Evolutionary conservation across 192 early-diverging fungal species (phyloP), one percentile per base, ranked within the genome.

Genomic region (Phycomyces blakesleeanus): DNA sequence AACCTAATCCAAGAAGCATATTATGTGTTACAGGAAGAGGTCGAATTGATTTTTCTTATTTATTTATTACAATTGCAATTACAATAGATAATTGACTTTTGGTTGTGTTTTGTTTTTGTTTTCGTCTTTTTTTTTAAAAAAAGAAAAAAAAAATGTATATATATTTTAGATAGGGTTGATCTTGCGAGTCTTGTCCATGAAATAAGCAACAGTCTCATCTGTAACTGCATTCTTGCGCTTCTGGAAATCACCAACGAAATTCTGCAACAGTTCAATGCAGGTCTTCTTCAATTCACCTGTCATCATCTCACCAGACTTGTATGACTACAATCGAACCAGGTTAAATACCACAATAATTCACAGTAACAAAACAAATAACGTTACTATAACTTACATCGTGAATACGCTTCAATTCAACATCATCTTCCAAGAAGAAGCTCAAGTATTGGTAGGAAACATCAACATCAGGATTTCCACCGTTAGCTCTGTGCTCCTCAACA

Each of bases 361-460:
- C 40, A 6, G 40, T n/a, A n/a, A n/a, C 29, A 7, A 7, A 5
- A 34, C 29, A 2, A 34, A 5, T 34, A 34, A 7, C 2, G 3
- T 7, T 7, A n/a, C 22, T 21, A 6, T 12, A 54, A 64, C 55
- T 65, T 69, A 78, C 78, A 24, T 74, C 78, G 22, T 87, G 75
- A 62, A 97, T 83, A 18, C 69, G 64, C 0, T 61, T 79, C 26
- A 98, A 67, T 77, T 95, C 94, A 40, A 81, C 90, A 79, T 98
- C 97, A 74, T 96, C 92, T 0, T 98, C 93, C 57, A 96, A 71
- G 76, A 98, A 96, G 87, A 96, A 93, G 16, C 81, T 84, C 60
- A 98, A 74, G 69, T 96, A 98, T 76, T 94, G 94, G 81, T 91
- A 98, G 5, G 89, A 65, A 12, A 98, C 92, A 72, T 98, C 97